Base-by-base conservation (phyloP, 192 early-diverging fungal genomes). In the Spinellus fusiger region DNA sequence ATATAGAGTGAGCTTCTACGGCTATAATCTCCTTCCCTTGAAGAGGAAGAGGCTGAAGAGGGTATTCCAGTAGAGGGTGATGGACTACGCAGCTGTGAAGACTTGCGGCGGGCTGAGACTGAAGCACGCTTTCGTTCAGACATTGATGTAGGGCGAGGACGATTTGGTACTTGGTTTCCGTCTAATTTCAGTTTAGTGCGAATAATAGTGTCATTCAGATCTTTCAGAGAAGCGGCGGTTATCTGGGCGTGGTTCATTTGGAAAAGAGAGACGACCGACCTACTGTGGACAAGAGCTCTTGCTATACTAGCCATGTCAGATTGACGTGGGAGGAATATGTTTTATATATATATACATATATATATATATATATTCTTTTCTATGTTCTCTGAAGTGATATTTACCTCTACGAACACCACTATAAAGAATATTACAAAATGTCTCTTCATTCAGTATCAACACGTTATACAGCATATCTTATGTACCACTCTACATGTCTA, bases 281-380 rank as follows among this genome's bases (percentile, higher is more conserved):
- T 73, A 54, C 84, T 80, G 56, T 85, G 84, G 15, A 85, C 84
- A 34, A 85, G 65, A 46, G 80, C 77, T 59, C 81, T 77, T 32
- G 81, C 83, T 84, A 62, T 60, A 50, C 13, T 44, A 18, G 18
- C 40, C 40, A 44, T 23, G 13, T 9, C 28, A 38, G 27, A 60
- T 40, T 31, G 5, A 34, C 35, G 3, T 13, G 8, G 47, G 18
- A 22, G 44, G n/a, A 22, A 56, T 23, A 58, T n/a, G 37, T 29
- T 22, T 7, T 15, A 13, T 4, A 33, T n/a, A 55, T 55, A 18
- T 7, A 55, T 35, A 47, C 5, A 27, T 13, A 44, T 15, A 22
- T 13, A 49, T 53, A 26, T 29, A 22, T 50, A 44, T 23, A 50
- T 15, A 22, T 28, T n/a, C 5, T 16, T 44, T 44, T 40, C 31